phyloP scores from a whole-genome alignment of 768 basidiomycete genomes.

The Psilocybe cyanescens region DNA sequence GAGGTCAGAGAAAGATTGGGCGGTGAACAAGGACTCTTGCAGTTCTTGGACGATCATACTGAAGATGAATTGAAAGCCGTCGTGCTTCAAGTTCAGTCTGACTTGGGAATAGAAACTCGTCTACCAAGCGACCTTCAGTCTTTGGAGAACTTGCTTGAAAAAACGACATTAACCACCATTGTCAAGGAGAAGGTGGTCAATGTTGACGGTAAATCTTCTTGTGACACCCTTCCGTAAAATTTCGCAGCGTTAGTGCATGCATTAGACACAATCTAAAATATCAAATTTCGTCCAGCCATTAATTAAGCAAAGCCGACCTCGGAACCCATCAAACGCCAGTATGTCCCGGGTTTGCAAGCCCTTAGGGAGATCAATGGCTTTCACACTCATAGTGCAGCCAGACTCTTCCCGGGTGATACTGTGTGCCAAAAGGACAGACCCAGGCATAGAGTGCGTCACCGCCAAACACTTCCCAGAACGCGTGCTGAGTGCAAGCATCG shows the following conservation, averaged over 20 bases:
- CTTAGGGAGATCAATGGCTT: slow-evolving; percentile 21
- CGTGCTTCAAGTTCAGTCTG: slow-evolving; percentile 40
- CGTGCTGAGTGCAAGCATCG: slow-evolving; percentile 17
- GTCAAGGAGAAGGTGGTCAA: background rate
- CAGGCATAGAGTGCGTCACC: slow-evolving; percentile 25
- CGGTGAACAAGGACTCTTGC: slow-evolving; percentile 47
- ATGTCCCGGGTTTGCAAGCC: slow-evolving; percentile 25
- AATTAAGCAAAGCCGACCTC: slow-evolving; percentile 27
- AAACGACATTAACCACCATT: background rate
- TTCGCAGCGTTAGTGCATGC: background rate
- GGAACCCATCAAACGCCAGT: slow-evolving; percentile 26
- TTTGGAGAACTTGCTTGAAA: background rate
- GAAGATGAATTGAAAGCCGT: slow-evolving; percentile 42
- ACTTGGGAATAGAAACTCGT: slow-evolving; percentile 25
- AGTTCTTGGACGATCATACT: slow-evolving; percentile 38
- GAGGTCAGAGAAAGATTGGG: slow-evolving; percentile 48
- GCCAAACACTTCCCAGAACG: slow-evolving; percentile 21
- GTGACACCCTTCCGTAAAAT: background rate
- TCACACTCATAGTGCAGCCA: slow-evolving; percentile 18
- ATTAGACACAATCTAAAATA: slow-evolving; percentile 23
- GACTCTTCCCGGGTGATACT: slow-evolving; percentile 19
- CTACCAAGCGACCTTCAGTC: background rate
- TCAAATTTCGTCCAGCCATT: slow-evolving; percentile 27
- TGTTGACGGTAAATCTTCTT: background rate
- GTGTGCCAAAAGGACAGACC: slow-evolving; percentile 23